Evolutionary conservation across 1,284 basidiomycete genomes (phyloP).

Genomic region (Apiotrichum montevideense): DNA sequence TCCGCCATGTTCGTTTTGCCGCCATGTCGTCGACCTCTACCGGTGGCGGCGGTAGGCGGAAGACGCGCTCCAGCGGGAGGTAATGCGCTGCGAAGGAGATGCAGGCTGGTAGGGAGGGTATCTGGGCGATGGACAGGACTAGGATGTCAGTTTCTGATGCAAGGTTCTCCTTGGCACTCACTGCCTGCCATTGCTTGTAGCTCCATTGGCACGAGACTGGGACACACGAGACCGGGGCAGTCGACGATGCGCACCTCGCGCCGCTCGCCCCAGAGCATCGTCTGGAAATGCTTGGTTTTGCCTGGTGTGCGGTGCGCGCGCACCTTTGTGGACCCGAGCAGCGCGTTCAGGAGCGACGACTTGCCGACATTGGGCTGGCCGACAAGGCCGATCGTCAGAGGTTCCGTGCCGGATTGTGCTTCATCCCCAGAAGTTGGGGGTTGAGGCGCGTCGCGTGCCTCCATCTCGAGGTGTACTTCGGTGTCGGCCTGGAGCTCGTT

Average conservation of each 20-base stretch:
- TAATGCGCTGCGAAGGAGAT: constrained; percentile 62
- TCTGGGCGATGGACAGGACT: constrained; percentile 74
- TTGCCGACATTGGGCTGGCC: constrained; percentile 95
- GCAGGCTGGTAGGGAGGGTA: constrained; percentile 72
- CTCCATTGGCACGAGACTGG: constrained; percentile 70
- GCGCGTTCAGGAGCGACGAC: constrained; percentile 78
- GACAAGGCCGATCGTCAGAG: constrained; percentile 74
- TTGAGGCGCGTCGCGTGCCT: constrained; percentile 32
- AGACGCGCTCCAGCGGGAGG: constrained; percentile 70
- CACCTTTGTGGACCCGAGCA: constrained; percentile 75
- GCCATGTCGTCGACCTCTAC: constrained; percentile 33
- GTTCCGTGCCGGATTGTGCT: constrained; percentile 41
- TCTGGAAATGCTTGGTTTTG: constrained; percentile 94
- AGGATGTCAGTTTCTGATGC: not conserved
- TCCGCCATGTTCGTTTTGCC: constrained; percentile 40
- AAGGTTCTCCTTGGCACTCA: not conserved
- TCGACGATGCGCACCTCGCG: constrained; percentile 73
- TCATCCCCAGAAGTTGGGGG: constrained; percentile 1
- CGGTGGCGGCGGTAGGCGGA: constrained; percentile 51
- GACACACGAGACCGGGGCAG: constrained; percentile 79
- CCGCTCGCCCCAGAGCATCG: constrained; percentile 67
- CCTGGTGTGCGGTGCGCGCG: constrained; percentile 82
- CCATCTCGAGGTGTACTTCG: not conserved
- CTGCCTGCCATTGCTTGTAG: constrained; percentile 57
- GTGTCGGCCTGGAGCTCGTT: constrained; percentile 40